Conservation (phyloP, 1,284 basidiomycete species). For the Cutaneotrichosporon dermatis region DNA sequence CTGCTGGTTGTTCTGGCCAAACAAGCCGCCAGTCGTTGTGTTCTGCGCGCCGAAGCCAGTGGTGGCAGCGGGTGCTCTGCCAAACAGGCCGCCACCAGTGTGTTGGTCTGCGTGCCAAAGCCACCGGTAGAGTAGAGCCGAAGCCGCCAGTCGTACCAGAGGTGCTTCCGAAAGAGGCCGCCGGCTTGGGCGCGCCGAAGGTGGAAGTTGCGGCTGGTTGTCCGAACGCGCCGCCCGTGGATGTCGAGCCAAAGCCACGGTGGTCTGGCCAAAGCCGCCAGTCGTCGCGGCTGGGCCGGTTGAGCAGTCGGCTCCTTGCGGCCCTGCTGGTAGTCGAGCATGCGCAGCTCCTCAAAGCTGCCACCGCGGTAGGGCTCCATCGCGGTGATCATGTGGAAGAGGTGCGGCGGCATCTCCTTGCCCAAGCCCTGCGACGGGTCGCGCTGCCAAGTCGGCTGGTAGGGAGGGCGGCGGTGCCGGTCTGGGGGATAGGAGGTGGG, state of each 20-base stretch:
- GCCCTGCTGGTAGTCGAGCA: constrained; percentile 55
- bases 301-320: constrained; percentile 51
- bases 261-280: constrained; percentile 41
- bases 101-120: constrained; percentile 41
- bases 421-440: constrained; percentile 23
- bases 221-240: constrained; percentile 28
- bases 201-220: constrained; percentile 22
- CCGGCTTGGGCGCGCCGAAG: constrained; percentile 27
- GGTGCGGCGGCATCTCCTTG: constrained; percentile 27
- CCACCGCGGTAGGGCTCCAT: constrained; percentile 42
- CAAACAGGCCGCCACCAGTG: constrained; percentile 35
- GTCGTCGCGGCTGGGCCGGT: constrained; percentile 24
- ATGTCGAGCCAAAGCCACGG: constrained; percentile 49
- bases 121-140: constrained; percentile 20
- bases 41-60: constrained; percentile 38
- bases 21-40: constrained; percentile 30
- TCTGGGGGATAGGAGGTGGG: constrained; percentile 29
- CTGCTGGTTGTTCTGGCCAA: constrained; percentile 41
- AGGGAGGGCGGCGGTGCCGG: constrained; percentile 37
- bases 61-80: constrained; percentile 16
- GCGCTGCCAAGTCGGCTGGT: constrained; percentile 44
- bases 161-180: constrained; percentile 48
- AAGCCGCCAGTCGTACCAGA: constrained; percentile 28
- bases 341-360: constrained; percentile 49
- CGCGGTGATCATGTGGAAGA: constrained; percentile 45